Evolutionary conservation across 768 basidiomycete genomes (phyloP), one percentile per base, ranked within the genome.

Genomic region (Pseudohyphozyma bogoriensis): DNA sequence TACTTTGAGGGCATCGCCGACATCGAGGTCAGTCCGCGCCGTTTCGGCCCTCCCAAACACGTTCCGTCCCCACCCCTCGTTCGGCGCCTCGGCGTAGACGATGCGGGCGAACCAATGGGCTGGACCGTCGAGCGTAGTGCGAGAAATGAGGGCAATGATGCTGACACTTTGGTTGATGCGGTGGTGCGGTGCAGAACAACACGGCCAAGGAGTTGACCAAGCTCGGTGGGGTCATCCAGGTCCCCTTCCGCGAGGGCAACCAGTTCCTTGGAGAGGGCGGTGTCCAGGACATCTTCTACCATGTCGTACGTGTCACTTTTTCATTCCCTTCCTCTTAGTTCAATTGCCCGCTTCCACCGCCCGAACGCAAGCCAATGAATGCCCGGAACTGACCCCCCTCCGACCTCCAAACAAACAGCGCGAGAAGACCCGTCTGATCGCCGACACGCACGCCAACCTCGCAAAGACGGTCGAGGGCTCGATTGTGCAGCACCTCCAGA

Each of bases 181-280:
- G n/a, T 9, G 7, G 5, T 16, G 7, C 2, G 15, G 4, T 11
- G 16, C 44, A 67, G 62, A 89, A 88, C 74, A 92, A 92, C 73
- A 86, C 89, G 9, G 90, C 92, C 16, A 83, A 83, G 63, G 93
- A 97, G 75, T 80, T 96, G 71, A 87, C 85, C 9, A 92, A 93
- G 73, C 83, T 99, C 46, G 87, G 87, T 13, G 89, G 85, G 2
- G 89, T 97, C 62, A 93, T 99, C 62, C 93, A 99, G 73, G 93
- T 97, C 0, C 95, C 95, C 0, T 97, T 99, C 77, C 79, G 85
- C 37, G 82, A 88, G 4, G 92, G 55, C 51, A 42, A 54, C 40
- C 53, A 97, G 77, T 99, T 99, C 72, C 79, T 99, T 6, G 95
- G 95, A n/a, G 91, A 97, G 73, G 89, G 88, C 16, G 93, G 95